phyloP scores from a whole-genome alignment of 331 rosid genomes.

The Quercus lobata region DNA sequence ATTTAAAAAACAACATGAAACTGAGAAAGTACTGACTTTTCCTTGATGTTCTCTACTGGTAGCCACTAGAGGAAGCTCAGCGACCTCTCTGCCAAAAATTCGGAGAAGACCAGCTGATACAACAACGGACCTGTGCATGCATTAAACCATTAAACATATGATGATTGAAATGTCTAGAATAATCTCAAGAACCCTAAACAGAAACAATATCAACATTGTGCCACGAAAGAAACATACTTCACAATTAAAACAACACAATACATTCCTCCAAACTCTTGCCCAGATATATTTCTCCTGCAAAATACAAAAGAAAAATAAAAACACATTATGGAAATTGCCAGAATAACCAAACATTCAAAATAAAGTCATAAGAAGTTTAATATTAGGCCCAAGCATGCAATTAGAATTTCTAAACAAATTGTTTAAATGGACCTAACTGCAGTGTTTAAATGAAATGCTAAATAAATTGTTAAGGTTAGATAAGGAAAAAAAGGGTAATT shows the following conservation, averaged over 20 bases:
- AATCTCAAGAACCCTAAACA: constrained; percentile 5
- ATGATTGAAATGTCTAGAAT: constrained; percentile 8
- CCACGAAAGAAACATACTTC: constrained; percentile 52
- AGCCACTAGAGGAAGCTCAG: constrained; percentile 97
- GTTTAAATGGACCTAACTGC: background rate
- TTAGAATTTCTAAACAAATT: background rate
- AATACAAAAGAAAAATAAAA: background rate
- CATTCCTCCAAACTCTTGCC: constrained; percentile 99
- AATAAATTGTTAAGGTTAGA: background rate
- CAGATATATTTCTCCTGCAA: constrained; percentile 96
- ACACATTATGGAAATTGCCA: background rate
- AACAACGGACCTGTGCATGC: constrained; percentile 69
- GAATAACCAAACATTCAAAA: background rate
- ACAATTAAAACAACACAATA: constrained; percentile 89
- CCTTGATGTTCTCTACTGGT: constrained; percentile 95
- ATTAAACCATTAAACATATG: constrained; percentile 4
- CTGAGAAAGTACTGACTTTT: constrained; percentile 53
- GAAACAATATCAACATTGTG: background rate
- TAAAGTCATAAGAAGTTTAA: background rate
- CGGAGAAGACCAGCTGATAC: constrained; percentile 95
- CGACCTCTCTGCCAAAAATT: constrained; percentile 84
- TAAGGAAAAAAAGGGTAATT: too few species aligned
- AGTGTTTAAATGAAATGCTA: background rate
- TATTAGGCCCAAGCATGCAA: background rate
- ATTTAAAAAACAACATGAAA: background rate